Evolutionary conservation across 2,329 filamentous ascomycete species (phyloP).

Genomic region (Pseudohalonectria lignicola): DNA sequence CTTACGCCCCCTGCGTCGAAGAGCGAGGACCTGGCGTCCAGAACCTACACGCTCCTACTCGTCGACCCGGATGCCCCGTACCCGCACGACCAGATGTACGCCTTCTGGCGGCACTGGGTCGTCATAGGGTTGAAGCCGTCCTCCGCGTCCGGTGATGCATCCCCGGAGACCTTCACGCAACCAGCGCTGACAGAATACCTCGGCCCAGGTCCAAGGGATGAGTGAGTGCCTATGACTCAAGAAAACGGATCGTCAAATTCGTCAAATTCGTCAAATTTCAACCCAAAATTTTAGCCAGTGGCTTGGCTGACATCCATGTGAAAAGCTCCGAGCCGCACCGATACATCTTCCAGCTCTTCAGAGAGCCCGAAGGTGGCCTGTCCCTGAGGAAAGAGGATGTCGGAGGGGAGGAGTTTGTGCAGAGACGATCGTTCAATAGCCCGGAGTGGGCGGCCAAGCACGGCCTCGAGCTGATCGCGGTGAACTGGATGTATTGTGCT

Average conservation of each 20-base stretch:
- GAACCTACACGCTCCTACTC: slow-evolving; percentile 33
- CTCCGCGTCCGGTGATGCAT: slow-evolving; percentile 9
- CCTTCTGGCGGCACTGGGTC: slow-evolving; percentile 45
- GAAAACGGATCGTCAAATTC: not conserved
- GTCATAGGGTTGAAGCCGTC: slow-evolving; percentile 25
- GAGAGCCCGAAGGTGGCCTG: slow-evolving; percentile 19
- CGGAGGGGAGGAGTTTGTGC: slow-evolving; percentile 33
- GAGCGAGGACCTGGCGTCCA: not conserved
- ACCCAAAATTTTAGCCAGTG: too few relatives aligned
- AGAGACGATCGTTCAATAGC: slow-evolving; percentile 29
- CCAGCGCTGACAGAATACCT: slow-evolving; percentile 32
- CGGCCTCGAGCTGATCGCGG: slow-evolving; percentile 23
- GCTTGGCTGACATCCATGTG: not conserved
- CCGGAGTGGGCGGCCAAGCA: slow-evolving; percentile 25
- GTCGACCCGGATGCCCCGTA: slow-evolving; percentile 44
- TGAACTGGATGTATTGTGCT: slow-evolving; percentile 35
- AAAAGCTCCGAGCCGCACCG: slow-evolving; percentile 34
- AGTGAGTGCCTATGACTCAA: slow-evolving; percentile 18
- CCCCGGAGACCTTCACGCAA: slow-evolving; percentile 5
- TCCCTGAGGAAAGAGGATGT: slow-evolving; percentile 27
- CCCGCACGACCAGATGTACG: slow-evolving; percentile 41
- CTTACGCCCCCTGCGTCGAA: too few relatives aligned
- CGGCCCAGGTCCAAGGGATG: slow-evolving; percentile 32
- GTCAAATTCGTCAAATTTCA: not conserved
- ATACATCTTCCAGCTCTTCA: slow-evolving; percentile 32